phyloP scores from a whole-genome alignment of 495 filamentous ascomycete species.

The Evernia prunastri region DNA sequence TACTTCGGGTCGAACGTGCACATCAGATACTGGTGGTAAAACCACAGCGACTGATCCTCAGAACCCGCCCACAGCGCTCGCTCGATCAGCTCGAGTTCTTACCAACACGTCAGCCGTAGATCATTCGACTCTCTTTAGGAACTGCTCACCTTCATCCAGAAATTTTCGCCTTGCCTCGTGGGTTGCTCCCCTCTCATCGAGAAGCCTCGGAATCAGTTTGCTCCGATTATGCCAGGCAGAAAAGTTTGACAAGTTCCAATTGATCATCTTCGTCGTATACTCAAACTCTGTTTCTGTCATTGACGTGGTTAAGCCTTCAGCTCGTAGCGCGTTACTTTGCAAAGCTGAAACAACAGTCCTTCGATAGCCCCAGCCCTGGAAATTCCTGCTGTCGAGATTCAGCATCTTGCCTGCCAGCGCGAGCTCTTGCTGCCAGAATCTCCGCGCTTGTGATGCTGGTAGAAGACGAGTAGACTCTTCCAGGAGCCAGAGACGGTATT shows the following conservation, averaged over 20 bases:
- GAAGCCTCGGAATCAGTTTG: conserved; percentile 67
- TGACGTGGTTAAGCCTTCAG: conserved; percentile 32
- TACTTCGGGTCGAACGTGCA: conserved; percentile 49
- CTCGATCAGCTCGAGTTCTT: conserved; percentile 68
- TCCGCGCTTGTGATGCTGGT: conserved; percentile 43
- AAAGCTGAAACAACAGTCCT: conserved; percentile 64
- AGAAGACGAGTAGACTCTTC: conserved; percentile 60
- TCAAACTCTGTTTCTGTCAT: conserved; percentile 76
- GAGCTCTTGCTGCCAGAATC: conserved; percentile 79
- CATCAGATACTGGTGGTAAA: conserved; percentile 85
- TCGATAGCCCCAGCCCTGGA: conserved; percentile 94
- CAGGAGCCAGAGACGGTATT: conserved; percentile 86
- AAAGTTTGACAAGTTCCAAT: conserved; percentile 80
- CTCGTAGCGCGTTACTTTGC: conserved; percentile 45
- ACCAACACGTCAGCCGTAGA: conserved; percentile 13
- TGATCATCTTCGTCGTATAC: conserved; percentile 86
- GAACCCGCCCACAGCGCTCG: conserved; percentile 77
- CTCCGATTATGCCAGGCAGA: conserved; percentile 93
- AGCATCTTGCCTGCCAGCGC: conserved; percentile 79
- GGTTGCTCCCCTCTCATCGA: conserved; percentile 61
- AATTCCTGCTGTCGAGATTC: conserved; percentile 78
- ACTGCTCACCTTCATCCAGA: conserved; percentile 63
- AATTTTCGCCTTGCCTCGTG: conserved; percentile 56
- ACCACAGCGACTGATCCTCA: conserved; percentile 91
- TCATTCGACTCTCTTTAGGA: not conserved